Base-by-base conservation (phyloP, 2,329 filamentous ascomycete species). In the Talaromyces pinophilus region DNA sequence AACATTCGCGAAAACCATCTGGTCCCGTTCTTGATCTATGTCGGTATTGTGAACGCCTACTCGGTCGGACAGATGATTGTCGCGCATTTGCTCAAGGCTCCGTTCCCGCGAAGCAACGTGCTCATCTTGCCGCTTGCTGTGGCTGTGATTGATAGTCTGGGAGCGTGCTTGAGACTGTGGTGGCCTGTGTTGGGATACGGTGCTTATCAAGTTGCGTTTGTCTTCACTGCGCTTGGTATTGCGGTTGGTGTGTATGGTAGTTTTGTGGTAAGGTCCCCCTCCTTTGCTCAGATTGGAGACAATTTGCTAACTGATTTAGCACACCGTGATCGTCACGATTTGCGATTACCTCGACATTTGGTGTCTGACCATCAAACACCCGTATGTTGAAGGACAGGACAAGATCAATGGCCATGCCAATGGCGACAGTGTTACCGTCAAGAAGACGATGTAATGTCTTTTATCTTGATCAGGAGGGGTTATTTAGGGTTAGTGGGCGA, bases 311-410 rank as follows among this genome's bases (percentile, higher is more conserved):
- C 19, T 28, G 35, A 28, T 55, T 55, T 65, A 84, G 83, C 79
- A 96, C 38, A 95, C 98, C 77, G 93, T 98, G 65, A 97, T 99
- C 71, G 92, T 95, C 67, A 96, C 92, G 35, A 98, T 99, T 72
- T 99, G 95, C 81, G 95, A 99, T 78, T 97, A 96, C 77, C 85
- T 98, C 68, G 95, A 99, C 77, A 99, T 99, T 71, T 98, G 93
- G 92, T 99, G 95, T 77, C 83, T 99, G 77, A 96, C 92, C 1
- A 99, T 99, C 82, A 99, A 99, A 86, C 89, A 98, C 73, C 87
- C 87, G 0, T 83, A 84, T 68, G 76, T 82, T 42, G 82, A 83
- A 65, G 77, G 74, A 54, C 72, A 77, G 65, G 69, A 73, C 62
- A 35, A 52, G 11, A 19, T 48, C 30, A 48, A 62, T 4, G 52